Base-by-base conservation (phyloP, 345 rosid genomes). In the Citrus cavaleriei region DNA sequence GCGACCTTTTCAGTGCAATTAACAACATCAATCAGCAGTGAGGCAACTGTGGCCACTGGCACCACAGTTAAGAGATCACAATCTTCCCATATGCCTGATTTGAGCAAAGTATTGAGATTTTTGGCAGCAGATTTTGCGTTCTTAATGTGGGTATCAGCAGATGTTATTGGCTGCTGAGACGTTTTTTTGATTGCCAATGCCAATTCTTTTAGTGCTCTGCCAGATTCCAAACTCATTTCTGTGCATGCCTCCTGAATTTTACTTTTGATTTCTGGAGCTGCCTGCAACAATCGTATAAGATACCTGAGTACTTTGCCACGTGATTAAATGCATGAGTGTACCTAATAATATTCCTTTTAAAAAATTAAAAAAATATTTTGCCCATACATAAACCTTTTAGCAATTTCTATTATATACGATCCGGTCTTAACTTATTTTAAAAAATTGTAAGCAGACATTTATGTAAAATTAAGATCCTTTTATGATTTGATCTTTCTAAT, bases 191-290 rank as follows among this genome's bases (percentile, higher is more conserved):
- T 54, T 30, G 92, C 85, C 38, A 28, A 16, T 22, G 95, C 83
- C 73, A 92, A 72, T 80, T 90, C 92, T 80, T 86, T 89, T 55
- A 91, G 67, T 59, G 93, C 90, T 71, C 78, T 84, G 21, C 91
- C 91, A 0, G 84, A 86, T 69, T 90, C 94, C 22, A 4, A 32
- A 86, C 93, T 87, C 82, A 90, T 81, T 34, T 78, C 79, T 70
- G 76, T 84, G 79, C 91, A 87, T 34, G 81, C 80, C 62, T 84
- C 91, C 79, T 84, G 70, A 40, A 92, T 34, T 78, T 72, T 69
- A 30, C 40, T 80, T 59, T 76, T 75, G 13, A 85, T 78, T 70
- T 88, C 88, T 28, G 24, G 16, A 61, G 96, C 80, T 19, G 79
- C 80, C 94, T 93, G 84, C 80, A 83, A 79, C 57, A 38, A 19